These are phyloP conservation scores for Yarrowia galli DNA, from an alignment of 1,139 yeast species.

Conservation along the genomic window DNA sequence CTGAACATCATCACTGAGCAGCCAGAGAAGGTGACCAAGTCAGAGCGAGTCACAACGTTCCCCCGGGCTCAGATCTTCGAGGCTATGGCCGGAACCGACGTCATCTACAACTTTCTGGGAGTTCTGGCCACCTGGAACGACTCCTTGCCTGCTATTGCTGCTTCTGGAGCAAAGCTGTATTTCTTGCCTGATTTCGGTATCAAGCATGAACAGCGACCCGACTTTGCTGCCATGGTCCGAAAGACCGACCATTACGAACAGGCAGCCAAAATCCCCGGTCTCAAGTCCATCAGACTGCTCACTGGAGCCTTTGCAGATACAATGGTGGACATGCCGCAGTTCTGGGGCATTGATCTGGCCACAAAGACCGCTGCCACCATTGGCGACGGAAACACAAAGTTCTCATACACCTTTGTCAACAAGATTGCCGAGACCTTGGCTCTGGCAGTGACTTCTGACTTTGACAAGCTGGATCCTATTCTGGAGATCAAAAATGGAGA, in stretches of 20 bases:
- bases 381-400: constrained; percentile 13
- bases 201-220: constrained; percentile 25
- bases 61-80: background rate
- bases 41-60: constrained; percentile 2
- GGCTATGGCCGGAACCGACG: constrained; percentile 3
- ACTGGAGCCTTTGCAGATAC: constrained; percentile 32
- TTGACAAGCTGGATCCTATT: constrained; percentile 3
- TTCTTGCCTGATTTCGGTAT: constrained; percentile 22
- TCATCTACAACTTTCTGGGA: constrained; percentile 30
- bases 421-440: constrained; percentile 28
- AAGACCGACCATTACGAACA: constrained; percentile 22
- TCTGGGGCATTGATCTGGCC: constrained; percentile 29
- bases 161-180: constrained; percentile 17
- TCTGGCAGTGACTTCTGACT: background rate
- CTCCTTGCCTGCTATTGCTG: constrained; percentile 3
- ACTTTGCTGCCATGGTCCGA: constrained; percentile 24
- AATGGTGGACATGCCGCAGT: constrained; percentile 15
- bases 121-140: constrained; percentile 20
- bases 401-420: constrained; percentile 26
- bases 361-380: background rate
- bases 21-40: background rate
- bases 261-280: constrained; percentile 11
- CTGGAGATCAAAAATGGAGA: constrained; percentile 34
- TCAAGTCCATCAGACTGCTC: constrained; percentile 20
- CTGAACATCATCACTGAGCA: constrained; percentile 7